These are phyloP conservation scores for Chenopodium formosanum DNA, from an alignment of 148 eudicot species.

Conservation along the genomic window DNA sequence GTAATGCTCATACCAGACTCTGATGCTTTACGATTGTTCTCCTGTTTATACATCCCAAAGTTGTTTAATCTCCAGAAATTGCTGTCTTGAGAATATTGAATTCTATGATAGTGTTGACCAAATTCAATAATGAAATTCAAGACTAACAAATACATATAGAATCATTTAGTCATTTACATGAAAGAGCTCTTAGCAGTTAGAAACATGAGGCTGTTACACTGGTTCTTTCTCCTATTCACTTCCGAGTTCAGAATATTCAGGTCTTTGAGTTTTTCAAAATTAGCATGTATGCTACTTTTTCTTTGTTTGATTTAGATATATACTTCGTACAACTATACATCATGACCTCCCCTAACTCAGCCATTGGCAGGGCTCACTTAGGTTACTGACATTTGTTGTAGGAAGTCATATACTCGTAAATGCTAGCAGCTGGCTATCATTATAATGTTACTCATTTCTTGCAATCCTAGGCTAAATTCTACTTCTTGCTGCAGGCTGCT, in stretches of 20 bases:
- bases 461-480: not conserved
- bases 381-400: not conserved
- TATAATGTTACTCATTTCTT: not conserved
- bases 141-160: not conserved
- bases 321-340: not conserved
- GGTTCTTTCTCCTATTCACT: not conserved
- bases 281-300: not conserved
- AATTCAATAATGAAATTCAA: not conserved
- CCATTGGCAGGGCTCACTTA: not conserved
- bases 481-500: slow-evolving; percentile 71
- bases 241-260: no score
- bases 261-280: not conserved
- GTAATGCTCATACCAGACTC: not conserved
- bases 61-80: not conserved
- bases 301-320: not conserved
- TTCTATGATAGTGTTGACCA: not conserved
- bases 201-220: not conserved
- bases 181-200: not conserved
- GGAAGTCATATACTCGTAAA: not conserved
- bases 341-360: not conserved
- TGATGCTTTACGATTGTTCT: not conserved
- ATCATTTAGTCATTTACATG: not conserved
- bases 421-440: not conserved
- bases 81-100: not conserved
- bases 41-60: not conserved